Percentiles rank a stretch among this genome's conserved stretches.
These are phyloP conservation scores for Geotrichum aggregatum DNA, from an alignment of 1,139 yeast species.

Conservation along the genomic window DNA sequence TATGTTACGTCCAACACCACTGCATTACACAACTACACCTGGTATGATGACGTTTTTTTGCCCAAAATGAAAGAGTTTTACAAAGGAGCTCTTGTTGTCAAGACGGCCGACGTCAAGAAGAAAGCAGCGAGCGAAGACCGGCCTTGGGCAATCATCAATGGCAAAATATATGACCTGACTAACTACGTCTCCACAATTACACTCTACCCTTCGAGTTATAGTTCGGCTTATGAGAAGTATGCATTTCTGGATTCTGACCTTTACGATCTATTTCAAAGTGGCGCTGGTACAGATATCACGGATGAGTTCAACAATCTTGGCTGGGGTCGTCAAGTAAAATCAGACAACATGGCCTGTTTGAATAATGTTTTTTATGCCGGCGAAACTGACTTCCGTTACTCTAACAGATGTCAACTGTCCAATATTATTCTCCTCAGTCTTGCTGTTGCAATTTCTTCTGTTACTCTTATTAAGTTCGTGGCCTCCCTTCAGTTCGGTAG, in stretches of 20 bases:
- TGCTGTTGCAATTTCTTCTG: conserved; percentile 39
- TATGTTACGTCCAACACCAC: conserved; percentile 30
- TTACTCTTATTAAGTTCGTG: conserved; percentile 40
- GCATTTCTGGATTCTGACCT: conserved; percentile 37
- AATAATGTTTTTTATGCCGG: conserved; percentile 40
- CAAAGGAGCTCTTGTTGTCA: conserved; percentile 41
- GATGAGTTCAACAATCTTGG: conserved; percentile 34
- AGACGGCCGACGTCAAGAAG: conserved; percentile 29
- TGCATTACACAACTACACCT: conserved; percentile 36
- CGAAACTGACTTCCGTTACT: conserved; percentile 38
- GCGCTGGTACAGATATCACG: conserved; percentile 39
- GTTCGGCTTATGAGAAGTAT: conserved; percentile 30
- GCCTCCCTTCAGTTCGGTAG: conserved; percentile 41
- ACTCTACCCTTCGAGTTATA: conserved; percentile 24
- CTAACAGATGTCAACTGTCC: conserved; percentile 42
- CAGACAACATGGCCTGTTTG: conserved; percentile 37
- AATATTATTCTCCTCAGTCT: conserved; percentile 40
- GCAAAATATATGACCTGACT: conserved; percentile 40
- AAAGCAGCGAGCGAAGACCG: conserved; percentile 26
- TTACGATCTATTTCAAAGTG: conserved; percentile 35
- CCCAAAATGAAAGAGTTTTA: conserved; percentile 38
- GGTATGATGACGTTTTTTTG: conserved; percentile 39
- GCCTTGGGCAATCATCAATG: conserved; percentile 36
- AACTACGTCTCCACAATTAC: conserved; percentile 37
- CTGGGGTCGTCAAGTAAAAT: conserved; percentile 30